Base-by-base conservation (phyloP, 2,329 filamentous ascomycete species). In the Fusarium haematococcum region DNA sequence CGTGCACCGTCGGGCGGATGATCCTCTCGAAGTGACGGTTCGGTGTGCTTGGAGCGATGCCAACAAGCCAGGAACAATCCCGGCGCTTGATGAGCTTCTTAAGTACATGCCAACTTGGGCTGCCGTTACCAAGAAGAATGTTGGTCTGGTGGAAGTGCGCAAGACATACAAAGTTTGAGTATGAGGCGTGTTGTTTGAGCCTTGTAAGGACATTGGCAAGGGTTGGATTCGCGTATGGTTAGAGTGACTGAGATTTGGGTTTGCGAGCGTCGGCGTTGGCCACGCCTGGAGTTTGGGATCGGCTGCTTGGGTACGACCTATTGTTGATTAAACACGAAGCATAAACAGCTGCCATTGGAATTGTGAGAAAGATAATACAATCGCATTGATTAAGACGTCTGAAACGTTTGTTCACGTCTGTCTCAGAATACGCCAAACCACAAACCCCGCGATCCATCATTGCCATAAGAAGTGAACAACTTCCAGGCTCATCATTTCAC, bases 11-110 rank as follows among this genome's bases (percentile, higher is more conserved):
- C 45, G 56, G 50, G n/a, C 62, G 45, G 67, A 67, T 6, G 73
- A 77, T 16, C 57, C 69, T 6, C 80, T 95, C 37, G 88, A 87
- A 73, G 94, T 95, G 1, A 88, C 85, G 37, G 91, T 95, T 1
- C 88, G 92, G 18, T 98, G 97, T 83, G 86, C 94, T 35, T 98
- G 95, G 95, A 95, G 93, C 78, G 97, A 99, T 84, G 91, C 90
- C 52, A 98, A 98, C 79, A 84, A 85, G 39, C 82, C 84, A 3
- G 92, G 90, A 5, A 87, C 88, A 1, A 95, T 98, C 57, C 95
- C 96, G 0, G 95, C 95, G 1, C 89, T 96, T 61, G 93, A 97
- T 76, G 95, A 98, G 83, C 87, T 94, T 58, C 85, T 89, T 75
- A 89, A 91, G 80, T 98, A 91, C 83, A 88, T 91, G 75, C 97